Evolutionary conservation across 805 yeast species (phyloP), one percentile per base, ranked within the genome.

Genomic region (Vanderwaltozyma yarrowii): DNA sequence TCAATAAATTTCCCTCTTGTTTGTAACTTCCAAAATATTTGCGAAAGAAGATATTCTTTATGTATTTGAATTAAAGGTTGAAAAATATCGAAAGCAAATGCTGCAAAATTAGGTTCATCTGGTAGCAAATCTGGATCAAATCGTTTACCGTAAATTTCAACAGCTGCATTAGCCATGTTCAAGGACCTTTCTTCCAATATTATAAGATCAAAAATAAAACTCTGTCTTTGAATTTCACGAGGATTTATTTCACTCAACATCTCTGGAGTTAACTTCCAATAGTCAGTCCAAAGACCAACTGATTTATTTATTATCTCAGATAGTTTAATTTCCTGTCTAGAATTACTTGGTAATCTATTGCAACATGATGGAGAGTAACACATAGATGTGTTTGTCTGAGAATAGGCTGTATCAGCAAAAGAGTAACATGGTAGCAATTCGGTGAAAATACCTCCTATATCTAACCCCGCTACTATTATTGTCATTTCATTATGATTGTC

Each of bases 131-230:
- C 61, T 1, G 75, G 69, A 13, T 58, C 53, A 21, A 64, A 62
- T 12, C 56, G 52, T 35, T 58, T 56, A 2, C 81, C 79, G 43
- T 71, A 76, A 7, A 73, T 71, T 26, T 72, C 73, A 3, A 80
- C 64, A 37, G 83, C 79, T 3, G 80, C 74, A 43, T 70, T 68
- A 2, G 87, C 79, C 50, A 84, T 70, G 35, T 73, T 76, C 18
- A 83, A 70, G 37, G 80, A 80, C 14, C 75, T 70, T 48, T 80
- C 84, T 46, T 84, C 94, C 33, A 76, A 71, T 39, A 76, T 67
- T 21, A 85, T 73, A 34, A 84, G 61, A 52, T 85, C 95, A 58
- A 80, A 86, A 4, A 83, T 70, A 40, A 78, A 76, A 39, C 84
- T 78, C 54, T 85, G 95, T 27, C 76, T 67, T 49, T 74, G 75